A percentile compares a stretch with the other conserved stretches of the same genome.
These are phyloP conservation scores for Candida adriatica DNA, from an alignment of 805 yeast species.

Conservation along the genomic window DNA sequence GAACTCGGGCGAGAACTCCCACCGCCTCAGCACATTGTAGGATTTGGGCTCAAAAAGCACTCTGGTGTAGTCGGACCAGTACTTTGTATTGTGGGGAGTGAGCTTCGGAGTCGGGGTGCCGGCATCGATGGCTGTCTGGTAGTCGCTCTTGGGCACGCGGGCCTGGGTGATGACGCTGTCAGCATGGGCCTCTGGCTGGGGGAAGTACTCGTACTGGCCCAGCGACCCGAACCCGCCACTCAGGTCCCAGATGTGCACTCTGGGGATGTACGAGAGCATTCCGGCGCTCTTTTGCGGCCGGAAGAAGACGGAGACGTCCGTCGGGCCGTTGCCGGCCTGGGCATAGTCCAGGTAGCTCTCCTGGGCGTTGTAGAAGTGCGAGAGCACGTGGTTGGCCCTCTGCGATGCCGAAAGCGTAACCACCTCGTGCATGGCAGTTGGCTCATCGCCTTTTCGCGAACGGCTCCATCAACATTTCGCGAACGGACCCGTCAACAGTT, in stretches of 20 bases:
- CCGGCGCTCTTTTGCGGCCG: conserved; percentile 32
- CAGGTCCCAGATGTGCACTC: conserved; percentile 77
- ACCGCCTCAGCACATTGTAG: conserved; percentile 46
- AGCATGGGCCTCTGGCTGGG: conserved; percentile 9
- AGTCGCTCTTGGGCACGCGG: conserved; percentile 42
- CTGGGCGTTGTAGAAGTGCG: conserved; percentile 79
- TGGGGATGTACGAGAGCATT: conserved; percentile 64
- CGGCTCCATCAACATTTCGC: not conserved
- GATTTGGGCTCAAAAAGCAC: conserved; percentile 60
- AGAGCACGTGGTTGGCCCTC: conserved; percentile 61
- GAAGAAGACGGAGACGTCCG: conserved; percentile 42
- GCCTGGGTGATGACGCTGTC: conserved; percentile 28
- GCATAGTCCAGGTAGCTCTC: conserved; percentile 57
- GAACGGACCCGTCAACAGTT: not conserved
- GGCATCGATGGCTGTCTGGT: conserved; percentile 57
- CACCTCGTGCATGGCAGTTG: conserved; percentile 75
- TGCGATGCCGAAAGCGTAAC: conserved; percentile 71
- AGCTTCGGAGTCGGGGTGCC: conserved; percentile 33
- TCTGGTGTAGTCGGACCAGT: conserved; percentile 78
- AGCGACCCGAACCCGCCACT: conserved; percentile 71
- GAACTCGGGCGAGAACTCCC: conserved; percentile 44
- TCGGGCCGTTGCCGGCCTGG: conserved; percentile 18
- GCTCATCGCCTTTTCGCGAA: not conserved
- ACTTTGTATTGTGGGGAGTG: conserved; percentile 36
- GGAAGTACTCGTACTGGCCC: conserved; percentile 41